Conservation (phyloP, 352 stramenopile species). For the Globisporangium ultimum region DNA sequence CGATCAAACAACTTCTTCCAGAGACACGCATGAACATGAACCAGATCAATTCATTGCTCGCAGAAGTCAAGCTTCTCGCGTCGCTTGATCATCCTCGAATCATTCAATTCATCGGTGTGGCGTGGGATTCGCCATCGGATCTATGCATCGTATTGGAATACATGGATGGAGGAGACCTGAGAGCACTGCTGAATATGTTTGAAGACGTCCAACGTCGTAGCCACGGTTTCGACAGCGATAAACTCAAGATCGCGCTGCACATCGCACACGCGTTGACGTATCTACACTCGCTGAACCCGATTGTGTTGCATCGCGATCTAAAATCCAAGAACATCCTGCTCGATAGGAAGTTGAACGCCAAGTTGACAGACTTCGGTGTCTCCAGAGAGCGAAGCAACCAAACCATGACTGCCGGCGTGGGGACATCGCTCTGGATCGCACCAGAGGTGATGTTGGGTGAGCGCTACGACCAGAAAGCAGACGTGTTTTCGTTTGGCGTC, state of each 20-base stretch:
- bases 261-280: conserved; percentile 46
- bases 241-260: conserved; percentile 33
- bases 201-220: neutral
- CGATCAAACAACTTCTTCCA: conserved; percentile 53
- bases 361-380: conserved; percentile 59
- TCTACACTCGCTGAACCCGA: conserved; percentile 40
- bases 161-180: conserved; percentile 42
- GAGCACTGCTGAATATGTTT: conserved; percentile 25
- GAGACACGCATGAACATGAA: conserved; percentile 45
- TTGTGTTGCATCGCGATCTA: conserved; percentile 46
- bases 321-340: conserved; percentile 65
- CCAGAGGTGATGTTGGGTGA: conserved; percentile 50
- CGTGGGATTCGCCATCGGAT: conserved; percentile 42
- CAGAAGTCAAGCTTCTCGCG: conserved; percentile 59
- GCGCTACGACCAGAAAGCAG: conserved; percentile 37
- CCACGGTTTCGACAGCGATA: conserved; percentile 24
- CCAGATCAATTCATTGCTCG: conserved; percentile 47
- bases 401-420: conserved; percentile 44
- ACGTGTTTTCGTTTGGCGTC: conserved; percentile 4
- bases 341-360: conserved; percentile 24
- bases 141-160: conserved; percentile 52
- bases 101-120: conserved; percentile 64
- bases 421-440: conserved; percentile 42
- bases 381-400: conserved; percentile 28
- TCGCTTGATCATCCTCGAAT: conserved; percentile 59